Evolutionary conservation across 345 rosid genomes (phyloP), one percentile per base, ranked within the genome.

Genomic region (Lagerstroemia speciosa): DNA sequence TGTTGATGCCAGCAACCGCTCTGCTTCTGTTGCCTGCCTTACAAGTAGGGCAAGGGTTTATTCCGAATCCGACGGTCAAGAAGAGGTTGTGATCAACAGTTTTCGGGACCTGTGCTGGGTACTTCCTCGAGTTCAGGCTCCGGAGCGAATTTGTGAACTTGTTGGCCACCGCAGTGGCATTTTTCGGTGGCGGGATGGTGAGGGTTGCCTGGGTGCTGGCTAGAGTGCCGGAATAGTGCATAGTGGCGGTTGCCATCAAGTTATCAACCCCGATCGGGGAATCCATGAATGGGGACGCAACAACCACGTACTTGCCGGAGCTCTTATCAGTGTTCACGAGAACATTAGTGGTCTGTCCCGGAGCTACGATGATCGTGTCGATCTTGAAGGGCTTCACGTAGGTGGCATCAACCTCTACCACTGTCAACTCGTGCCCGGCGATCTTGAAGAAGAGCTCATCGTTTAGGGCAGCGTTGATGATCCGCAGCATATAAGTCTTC

Each of bases 231-330:
- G 96, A 79, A 64, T 93, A 93, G 68, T 89, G 97, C 38, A 93
- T 65, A 0, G 87, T 86, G 65, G 97, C 96, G 0, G 88, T 88
- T 26, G 98, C 97, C 0, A 97, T 93, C 38, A 69, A 15, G 53
- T 93, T 93, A 72, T 93, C 98, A 0, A 93, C 96, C 0, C 88
- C 83, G 3, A 93, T 71, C 0, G 96, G 97, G 3, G 99, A 72
- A 74, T 93, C 99, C 97, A 89, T 87, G 79, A 93, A 93, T 3
- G 98, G 90, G 8, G 98, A 87, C 63, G 89, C 93, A 0, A 89
- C 81, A 3, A 93, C 82, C 61, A 88, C 72, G 79, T 83, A 90
- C 69, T 81, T 86, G 4, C 98, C 96, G 6, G 92, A 57, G 45
- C 37, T 70, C 67, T 80, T 71, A 16, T 83, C 73, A 2, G 96